phyloP scores from a whole-genome alignment of 2,329 filamentous ascomycete genomes.

The Davidsoniella virescens region DNA sequence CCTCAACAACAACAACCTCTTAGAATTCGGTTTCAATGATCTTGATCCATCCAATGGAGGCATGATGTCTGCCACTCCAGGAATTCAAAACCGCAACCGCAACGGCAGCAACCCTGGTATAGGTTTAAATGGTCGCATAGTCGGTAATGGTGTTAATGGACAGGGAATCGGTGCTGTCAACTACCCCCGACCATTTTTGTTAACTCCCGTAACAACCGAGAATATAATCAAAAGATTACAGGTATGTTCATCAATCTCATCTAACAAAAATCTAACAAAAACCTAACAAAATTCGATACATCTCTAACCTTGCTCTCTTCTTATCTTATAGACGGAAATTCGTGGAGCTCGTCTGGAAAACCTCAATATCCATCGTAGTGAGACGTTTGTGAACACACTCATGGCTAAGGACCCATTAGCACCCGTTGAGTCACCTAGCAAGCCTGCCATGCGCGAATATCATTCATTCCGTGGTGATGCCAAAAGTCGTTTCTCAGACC shows the following conservation, averaged over 20 bases:
- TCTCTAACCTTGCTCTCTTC: constrained; percentile 8
- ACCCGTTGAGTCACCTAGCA: constrained; percentile 31
- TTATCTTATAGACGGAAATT: constrained; percentile 56
- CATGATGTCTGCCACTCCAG: constrained; percentile 52
- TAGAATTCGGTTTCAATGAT: constrained; percentile 86
- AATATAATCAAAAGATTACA: constrained; percentile 80
- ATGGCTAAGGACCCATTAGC: constrained; percentile 54
- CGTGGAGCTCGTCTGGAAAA: constrained; percentile 76
- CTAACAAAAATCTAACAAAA: neutral
- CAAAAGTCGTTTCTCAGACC: constrained; percentile 78
- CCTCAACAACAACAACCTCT: constrained; percentile 58
- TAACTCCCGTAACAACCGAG: constrained; percentile 81
- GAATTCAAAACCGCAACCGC: constrained; percentile 54
- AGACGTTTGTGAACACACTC: constrained; percentile 63
- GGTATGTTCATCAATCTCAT: constrained; percentile 33
- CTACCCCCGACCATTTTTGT: constrained; percentile 69
- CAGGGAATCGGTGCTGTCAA: constrained; percentile 41
- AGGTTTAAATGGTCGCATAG: constrained; percentile 44
- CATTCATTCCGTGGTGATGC: constrained; percentile 50
- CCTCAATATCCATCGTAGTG: constrained; percentile 67
- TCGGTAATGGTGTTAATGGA: constrained; percentile 33
- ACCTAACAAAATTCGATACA: neutral
- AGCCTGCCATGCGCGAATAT: constrained; percentile 27
- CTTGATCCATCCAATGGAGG: constrained; percentile 64
- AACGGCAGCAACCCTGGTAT: constrained; percentile 51